Base-by-base conservation (phyloP, 352 stramenopile species). In the Ophiocytium majus region DNA sequence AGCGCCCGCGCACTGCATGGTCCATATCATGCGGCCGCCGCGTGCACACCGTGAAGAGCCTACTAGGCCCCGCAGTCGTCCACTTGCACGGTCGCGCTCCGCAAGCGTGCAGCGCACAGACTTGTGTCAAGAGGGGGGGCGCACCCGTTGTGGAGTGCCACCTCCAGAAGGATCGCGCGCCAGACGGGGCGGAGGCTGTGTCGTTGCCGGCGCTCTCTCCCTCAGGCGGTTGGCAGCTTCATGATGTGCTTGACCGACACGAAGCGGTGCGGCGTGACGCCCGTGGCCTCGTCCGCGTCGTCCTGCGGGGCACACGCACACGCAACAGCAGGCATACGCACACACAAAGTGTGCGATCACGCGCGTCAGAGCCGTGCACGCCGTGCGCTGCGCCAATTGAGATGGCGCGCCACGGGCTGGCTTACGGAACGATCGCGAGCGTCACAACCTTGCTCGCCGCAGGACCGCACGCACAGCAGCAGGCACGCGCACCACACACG, bases 281-380 rank as follows among this genome's bases (percentile, higher is more conserved):
- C 85, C 43, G 76, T 35, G 19, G 87, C 85, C 33, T 88, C 85
- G 31, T 66, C 85, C 76, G 87, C 85, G 32, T 88, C 85, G n/a
- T 82, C 33, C 50, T 14, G 5, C 43, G 43, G 43, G n/a, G n/a
- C n/a, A n/a, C n/a, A n/a, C n/a, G n/a, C n/a, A n/a, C n/a, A n/a
- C 43, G 43, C 14, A 57, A 14, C 43, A 57, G 43, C 43, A 14
- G 5, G 43, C 43, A 57, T 14, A 14, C 14, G 43, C 43, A 57
- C 43, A 14, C 14, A 57, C 5, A 57, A 57, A 14, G 43, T 14
- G 43, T 57, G 5, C 5, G 43, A 57, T 14, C 5, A 57, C 43
- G 14, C 43, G 43, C 5, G 14, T 57, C 43, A 14, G 5, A 57
- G 14, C 43, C 14, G 43, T 57, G 14, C 5, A 57, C 43, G 5